Evolutionary conservation across 768 basidiomycete genomes (phyloP), one percentile per base, ranked within the genome.

Genomic region (Hydnomerulius pinastri): DNA sequence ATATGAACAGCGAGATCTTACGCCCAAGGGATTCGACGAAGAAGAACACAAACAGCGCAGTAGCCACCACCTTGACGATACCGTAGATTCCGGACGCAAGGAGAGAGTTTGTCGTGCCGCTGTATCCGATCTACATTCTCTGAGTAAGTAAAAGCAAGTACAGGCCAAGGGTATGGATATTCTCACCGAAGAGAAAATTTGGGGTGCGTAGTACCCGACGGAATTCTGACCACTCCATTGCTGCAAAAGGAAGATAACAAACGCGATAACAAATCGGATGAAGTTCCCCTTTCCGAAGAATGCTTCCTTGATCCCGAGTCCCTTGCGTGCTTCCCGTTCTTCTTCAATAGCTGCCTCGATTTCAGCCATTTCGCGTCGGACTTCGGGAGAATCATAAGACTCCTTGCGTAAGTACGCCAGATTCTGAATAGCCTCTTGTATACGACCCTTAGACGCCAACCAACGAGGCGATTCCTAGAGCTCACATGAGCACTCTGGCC

Each of bases 181-280:
- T 12, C 76, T 58, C 53, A 85, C 82, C 17, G 86, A 81, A 8
- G 73, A 69, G 65, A 90, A 89, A 54, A 89, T 86, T 60, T 85
- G 84, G 4, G 87, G 85, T 1, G 86, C 83, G 53, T 89, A 88
- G 63, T 90, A 86, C 37, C 79, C 80, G 56, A 92, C 86, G 0
- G 86, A 85, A 69, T 93, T 90, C 64, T 92, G 91, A 1, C 92
- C 92, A 41, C 80, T 78, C 85, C 85, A 91, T 63, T 92, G 89
- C 57, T 92, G 91, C 7, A 91, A 71, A 52, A 87, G 63, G 73
- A 92, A 91, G 53, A 91, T 88, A 23, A 78, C 67, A 57, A 90
- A 83, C 1, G 92, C 91, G 59, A 94, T 91, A n/a, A 86, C 71
- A 73, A 94, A 93, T 20, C 92, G 85, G 52, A 85, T 72, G 39